Evolutionary conservation across 2,329 filamentous ascomycete species (phyloP), one percentile per base, ranked within the genome.

Genomic region (Pseudonectria foliicola): DNA sequence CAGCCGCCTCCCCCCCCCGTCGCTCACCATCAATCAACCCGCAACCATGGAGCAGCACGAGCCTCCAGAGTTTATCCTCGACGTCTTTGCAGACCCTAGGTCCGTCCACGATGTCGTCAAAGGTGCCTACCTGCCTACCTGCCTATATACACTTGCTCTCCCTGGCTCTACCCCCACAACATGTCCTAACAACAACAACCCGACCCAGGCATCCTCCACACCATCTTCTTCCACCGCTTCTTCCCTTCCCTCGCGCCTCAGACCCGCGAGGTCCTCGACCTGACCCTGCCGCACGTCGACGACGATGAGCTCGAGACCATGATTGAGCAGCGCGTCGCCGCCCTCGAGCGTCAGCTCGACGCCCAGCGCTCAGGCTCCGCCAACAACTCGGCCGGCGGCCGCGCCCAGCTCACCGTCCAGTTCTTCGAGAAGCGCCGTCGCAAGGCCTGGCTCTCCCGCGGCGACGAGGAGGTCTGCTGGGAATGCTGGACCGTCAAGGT

Each of bases 151-250:
- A n/a, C n/a, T n/a, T n/a, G n/a, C n/a, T n/a, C n/a, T n/a, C n/a
- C n/a, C n/a, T n/a, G n/a, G n/a, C n/a, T n/a, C n/a, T n/a, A n/a
- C n/a, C n/a, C n/a, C n/a, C n/a, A n/a, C n/a, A n/a, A n/a, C n/a
- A n/a, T n/a, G n/a, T n/a, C n/a, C n/a, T n/a, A n/a, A n/a, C n/a
- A n/a, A n/a, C n/a, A n/a, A n/a, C 25, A 13, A 21, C 27, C 15
- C 10, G 5, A 21, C 7, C 25, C 34, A 94, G 90, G 85, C 45
- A 85, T 95, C 59, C 75, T 96, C 32, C 89, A 95, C 62, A 93
- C 89, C 33, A 95, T 96, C 61, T 98, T 96, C 77, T 96, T 96
- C 74, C 89, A 95, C 68, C 84, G 92, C 55, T 94, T 90, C 75
- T 95, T 96, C 70, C 87, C 87, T 38, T 81, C 86, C 39, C 75